Evolutionary conservation across 345 rosid genomes (phyloP), one percentile per base, ranked within the genome.

Genomic region (Jatropha curcas): DNA sequence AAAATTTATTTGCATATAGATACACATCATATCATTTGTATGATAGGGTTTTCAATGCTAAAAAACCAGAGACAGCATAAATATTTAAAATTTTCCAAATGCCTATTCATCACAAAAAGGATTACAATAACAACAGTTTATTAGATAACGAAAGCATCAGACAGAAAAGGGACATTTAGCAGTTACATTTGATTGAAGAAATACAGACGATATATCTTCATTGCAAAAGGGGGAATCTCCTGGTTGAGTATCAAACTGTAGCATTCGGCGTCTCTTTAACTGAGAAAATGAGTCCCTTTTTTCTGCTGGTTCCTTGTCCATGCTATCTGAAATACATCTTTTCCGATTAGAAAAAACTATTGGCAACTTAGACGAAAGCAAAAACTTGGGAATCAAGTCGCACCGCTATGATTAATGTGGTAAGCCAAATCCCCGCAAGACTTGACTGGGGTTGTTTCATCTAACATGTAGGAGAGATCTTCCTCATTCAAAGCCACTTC

Each of bases 211-310:
- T 70, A 71, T 73, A 71, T 91, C 97, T 63, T 91, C 85, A 74
- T 88, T 72, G 77, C 89, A 82, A 77, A 82, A 76, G 57, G 85
- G 74, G 31, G 86, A 80, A 71, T 88, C 93, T 31, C 27, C 58
- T 41, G 74, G 74, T 60, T 86, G 84, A 78, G 79, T 72, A 63
- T 92, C 96, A 69, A 93, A 96, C 9, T 88, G 97, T 76, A 96
- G 81, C 95, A 90, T 88, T 67, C 97, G 90, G 16, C 98, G 96
- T 85, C 99, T 85, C 82, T 96, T 96, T 57, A 84, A 52, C 75
- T 88, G 92, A 8, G 83, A 85, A 66, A 76, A 79, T 56, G 86
- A 74, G 78, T 85, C 94, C 77, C 75, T 83, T 12, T 24, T 68
- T 70, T 77, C 89, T 72, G 78, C 90, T 50, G 79, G 72, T 57